Evolutionary conservation across 306 rosid species (phyloP), one percentile per base, ranked within the genome.

Genomic region (Lathyrus oleraceus): DNA sequence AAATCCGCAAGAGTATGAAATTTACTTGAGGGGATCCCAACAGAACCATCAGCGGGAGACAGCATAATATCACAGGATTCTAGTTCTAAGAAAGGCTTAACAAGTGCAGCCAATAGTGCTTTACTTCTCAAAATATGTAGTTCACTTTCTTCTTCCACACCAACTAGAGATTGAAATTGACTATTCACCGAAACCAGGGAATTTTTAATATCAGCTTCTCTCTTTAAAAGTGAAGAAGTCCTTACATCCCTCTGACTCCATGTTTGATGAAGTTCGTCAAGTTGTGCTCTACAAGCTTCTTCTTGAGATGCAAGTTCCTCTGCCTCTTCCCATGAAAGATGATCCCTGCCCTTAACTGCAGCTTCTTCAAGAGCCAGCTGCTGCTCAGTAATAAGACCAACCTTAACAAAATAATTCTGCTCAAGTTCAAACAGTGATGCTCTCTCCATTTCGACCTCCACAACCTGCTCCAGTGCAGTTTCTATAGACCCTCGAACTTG

Each of bases 251-350:
- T 86, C 77, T 90, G 98, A 84, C 80, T 92, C 98, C 98, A 92
- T 23, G 96, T 71, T 78, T 81, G 96, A 79, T 90, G 96, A 65
- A 92, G 98, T 72, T 92, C 96, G 73, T 88, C 84, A 76, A 92
- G 88, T 78, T 90, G 88, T 62, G 84, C 91, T 78, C 93, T 88
- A 81, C 98, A 90, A 79, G 89, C 96, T 84, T 92, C 98, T 85
- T 92, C 98, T 76, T 92, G 92, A 63, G 96, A 83, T 40, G 96
- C 96, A 71, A 92, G 96, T 83, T 92, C 98, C 79, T 92, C 98
- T 47, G 98, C 96, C 84, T 92, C 98, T 83, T 92, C 98, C 98
- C 98, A 92, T 28, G 96, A 92, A 76, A 92, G 93, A 85, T 90
- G 87, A 84, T 92, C 98, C 76, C 98, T 89, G 44, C 96, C 87